Conservation (phyloP, 306 rosid genomes). For the Spatholobus suberectus region DNA sequence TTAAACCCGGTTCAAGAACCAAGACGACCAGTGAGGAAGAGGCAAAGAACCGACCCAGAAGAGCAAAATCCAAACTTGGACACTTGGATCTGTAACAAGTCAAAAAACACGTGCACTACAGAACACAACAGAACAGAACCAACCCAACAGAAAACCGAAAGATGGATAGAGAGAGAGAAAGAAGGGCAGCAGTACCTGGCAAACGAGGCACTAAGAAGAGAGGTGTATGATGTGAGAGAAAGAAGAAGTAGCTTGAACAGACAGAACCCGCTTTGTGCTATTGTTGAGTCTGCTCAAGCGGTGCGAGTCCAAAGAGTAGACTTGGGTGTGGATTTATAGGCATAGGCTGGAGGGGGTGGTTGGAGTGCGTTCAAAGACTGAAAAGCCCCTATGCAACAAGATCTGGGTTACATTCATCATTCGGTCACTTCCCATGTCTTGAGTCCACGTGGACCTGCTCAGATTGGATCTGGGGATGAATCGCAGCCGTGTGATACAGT, state of each 20-base stretch:
- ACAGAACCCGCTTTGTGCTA: slow-evolving; percentile 14
- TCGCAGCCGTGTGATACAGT: slow-evolving; percentile 2
- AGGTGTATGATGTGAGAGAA: neutral
- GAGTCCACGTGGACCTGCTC: neutral
- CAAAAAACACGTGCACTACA: neutral
- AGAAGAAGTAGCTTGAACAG: slow-evolving; percentile 35
- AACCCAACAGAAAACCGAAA: neutral
- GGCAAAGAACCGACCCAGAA: neutral
- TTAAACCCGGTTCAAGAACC: neutral
- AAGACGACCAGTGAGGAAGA: neutral
- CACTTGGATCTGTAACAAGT: neutral
- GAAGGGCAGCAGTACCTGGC: slow-evolving; percentile 27
- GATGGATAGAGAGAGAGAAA: neutral
- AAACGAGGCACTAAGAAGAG: neutral
- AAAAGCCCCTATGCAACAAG: slow-evolving; percentile 12
- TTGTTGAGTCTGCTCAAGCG: slow-evolving; percentile 41
- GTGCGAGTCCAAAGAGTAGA: slow-evolving; percentile 30
- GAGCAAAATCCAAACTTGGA: slow-evolving; percentile 14
- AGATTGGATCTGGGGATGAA: slow-evolving; percentile 1
- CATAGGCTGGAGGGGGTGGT: neutral
- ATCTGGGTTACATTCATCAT: slow-evolving; percentile 33
- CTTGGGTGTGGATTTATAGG: slow-evolving; percentile 41
- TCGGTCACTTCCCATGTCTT: neutral
- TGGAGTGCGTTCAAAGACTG: neutral
- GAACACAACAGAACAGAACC: neutral